Base-by-base conservation (phyloP, 768 basidiomycete genomes). In the Dacryopinax primogenitus region DNA sequence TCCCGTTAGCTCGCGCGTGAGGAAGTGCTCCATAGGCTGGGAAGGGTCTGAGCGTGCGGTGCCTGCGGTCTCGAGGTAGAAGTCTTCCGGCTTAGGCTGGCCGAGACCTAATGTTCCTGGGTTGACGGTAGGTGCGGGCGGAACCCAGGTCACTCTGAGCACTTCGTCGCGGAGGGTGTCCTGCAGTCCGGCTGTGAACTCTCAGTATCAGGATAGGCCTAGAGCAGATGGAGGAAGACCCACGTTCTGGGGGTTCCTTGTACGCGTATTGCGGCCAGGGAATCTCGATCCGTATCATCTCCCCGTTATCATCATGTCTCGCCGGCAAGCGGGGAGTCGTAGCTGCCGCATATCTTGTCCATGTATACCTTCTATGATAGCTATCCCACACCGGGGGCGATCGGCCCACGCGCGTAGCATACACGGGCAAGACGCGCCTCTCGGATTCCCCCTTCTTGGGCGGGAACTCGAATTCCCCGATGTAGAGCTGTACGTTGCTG, bases 401-500 rank as follows among this genome's bases (percentile, higher is more conserved):
- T 11, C 82, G 84, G 45, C 82, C 82, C 39, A 91, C 62, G 32
- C 90, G 87, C 65, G 80, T 81, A 1, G 89, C 90, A 74, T 89
- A 92, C 0, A 92, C 86, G 68, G 62, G 75, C 28, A 65, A 28
- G 32, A 64, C 44, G 21, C 62, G 44, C 15, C 68, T 33, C 39
- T 39, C 47, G n/a, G 30, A 36, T 35, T 34, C 39, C 28, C 45
- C 66, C 13, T 32, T 12, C 33, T 62, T 72, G n/a, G 81, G 74
- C 33, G 84, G 81, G 67, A 85, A 80, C 68, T 84, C 82, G 70
- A 80, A 82, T 67, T 86, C 79, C 16, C 87, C 87, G 63, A 92
- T 73, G 72, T 83, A 88, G 28, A 92, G 80, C 71, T 92, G 90
- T 72, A 88, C 89, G 70, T 83, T 80, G 0, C 89, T 87, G 72